These are phyloP conservation scores for Carnegiea gigantea DNA, from an alignment of 179 eudicot species.

Conservation along the genomic window DNA sequence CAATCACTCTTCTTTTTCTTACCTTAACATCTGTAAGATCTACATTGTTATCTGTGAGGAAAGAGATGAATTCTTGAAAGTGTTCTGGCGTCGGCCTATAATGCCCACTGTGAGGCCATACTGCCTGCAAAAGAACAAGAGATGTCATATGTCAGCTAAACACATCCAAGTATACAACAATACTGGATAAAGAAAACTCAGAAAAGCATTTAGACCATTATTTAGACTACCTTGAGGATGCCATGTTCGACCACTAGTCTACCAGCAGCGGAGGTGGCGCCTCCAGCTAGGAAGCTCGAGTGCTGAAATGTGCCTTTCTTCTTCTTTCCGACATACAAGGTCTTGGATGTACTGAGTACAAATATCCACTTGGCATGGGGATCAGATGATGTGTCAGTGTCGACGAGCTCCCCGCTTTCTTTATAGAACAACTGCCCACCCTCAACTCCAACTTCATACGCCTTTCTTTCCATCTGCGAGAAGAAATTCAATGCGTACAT, in stretches of 20 bases:
- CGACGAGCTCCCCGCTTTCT: constrained; percentile 62
- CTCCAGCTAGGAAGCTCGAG: constrained; percentile 97
- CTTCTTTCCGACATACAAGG: constrained; percentile 77
- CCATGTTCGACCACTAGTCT: constrained; percentile 78
- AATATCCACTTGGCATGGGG: constrained; percentile 86
- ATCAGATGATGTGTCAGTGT: constrained; percentile 59
- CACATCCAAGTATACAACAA: neutral
- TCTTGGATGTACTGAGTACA: constrained; percentile 85
- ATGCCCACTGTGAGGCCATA: constrained; percentile 99
- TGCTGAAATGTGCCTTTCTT: constrained; percentile 93
- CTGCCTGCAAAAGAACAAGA: constrained; percentile 55
- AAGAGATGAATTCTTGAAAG: constrained; percentile 77
- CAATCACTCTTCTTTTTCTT: neutral
- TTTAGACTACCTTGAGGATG: constrained; percentile 54
- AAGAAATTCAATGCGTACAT: constrained; percentile 5
- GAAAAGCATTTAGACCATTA: constrained; percentile 25
- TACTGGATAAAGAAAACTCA: neutral
- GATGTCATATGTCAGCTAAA: neutral
- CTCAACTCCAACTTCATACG: constrained; percentile 75
- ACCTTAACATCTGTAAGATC: constrained; percentile 84
- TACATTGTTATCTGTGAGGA: constrained; percentile 66
- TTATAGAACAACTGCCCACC: constrained; percentile 61
- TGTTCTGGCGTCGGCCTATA: constrained; percentile 85
- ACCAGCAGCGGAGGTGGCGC: constrained; percentile 96
- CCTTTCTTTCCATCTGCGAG: constrained; percentile 74